Base-by-base conservation (phyloP, 768 basidiomycete genomes). In the Collybia sordida region DNA sequence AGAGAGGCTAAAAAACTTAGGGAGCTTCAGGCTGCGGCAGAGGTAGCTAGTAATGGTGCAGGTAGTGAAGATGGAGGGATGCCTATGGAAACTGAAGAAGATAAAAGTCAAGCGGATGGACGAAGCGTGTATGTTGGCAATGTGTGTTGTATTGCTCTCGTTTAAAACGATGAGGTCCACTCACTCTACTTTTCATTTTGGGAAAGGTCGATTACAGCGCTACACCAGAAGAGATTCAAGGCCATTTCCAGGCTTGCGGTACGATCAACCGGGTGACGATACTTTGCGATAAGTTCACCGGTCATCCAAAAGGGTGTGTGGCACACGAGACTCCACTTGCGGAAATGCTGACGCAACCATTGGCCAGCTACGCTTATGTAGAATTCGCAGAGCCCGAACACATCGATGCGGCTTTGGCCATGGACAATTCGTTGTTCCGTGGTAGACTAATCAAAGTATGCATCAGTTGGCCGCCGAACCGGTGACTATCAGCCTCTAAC, bases 201-300 rank as follows among this genome's bases (percentile, higher is more conserved):
- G 27, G 22, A 22, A 53, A 99, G 97, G 97, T 99, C 50, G 97
- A 99, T 74, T 99, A 98, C 67, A 80, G 85, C 46, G 89, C 96
- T 9, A 97, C 97, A 14, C 97, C 97, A 15, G 97, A 98, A 70
- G 97, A 99, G 66, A 94, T 99, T 43, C 97, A 98, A 73, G 84
- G 79, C 15, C 96, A 98, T 68, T 99, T 99, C 73, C 90, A 94
- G 66, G 87, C 95, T 14, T 98, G 95, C 64, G 97, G 97, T 5
- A 93, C 90, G 14, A 99, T 99, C 70, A 99, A 99, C 73, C 85
- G 97, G 60, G 94, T 99, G 37, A 99, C 97, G 0, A 99, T 99
- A 63, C 85, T 99, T 23, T 98, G 96, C 69, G 97, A 99, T 81
- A 98, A 98, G 74, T 98, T 96, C 70, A 98, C 96, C 19, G 97